Evolutionary conservation across 1,284 basidiomycete genomes (phyloP).

Genomic region (Boletellus deceptivus): DNA sequence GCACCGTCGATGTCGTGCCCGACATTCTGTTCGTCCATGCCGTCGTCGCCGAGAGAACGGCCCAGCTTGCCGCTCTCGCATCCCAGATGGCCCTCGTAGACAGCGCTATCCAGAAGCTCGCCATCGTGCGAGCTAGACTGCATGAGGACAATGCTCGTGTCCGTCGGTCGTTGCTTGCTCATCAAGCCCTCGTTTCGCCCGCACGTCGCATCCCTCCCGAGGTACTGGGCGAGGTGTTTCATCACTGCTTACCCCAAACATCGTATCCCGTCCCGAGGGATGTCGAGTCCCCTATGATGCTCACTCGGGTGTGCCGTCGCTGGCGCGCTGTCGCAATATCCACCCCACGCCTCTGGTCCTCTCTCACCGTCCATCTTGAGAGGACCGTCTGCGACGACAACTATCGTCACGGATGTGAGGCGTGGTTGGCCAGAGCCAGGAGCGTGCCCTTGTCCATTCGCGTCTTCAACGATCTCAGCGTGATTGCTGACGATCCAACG

Average conservation of each 20-base stretch:
- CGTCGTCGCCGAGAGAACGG: constrained; percentile 17
- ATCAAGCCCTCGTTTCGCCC: constrained; percentile 21
- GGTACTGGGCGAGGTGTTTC: constrained; percentile 39
- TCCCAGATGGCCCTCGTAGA: constrained; percentile 20
- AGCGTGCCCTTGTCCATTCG: constrained; percentile 28
- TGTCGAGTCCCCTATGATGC: constrained; percentile 24
- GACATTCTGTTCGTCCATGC: constrained; percentile 14
- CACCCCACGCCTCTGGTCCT: constrained; percentile 28
- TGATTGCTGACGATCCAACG: constrained; percentile 4
- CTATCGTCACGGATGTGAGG: constrained; percentile 23
- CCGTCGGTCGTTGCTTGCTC: constrained; percentile 17
- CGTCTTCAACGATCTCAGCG: constrained; percentile 26
- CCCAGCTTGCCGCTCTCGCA: constrained; percentile 19
- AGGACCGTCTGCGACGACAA: constrained; percentile 5
- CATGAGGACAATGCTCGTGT: constrained; percentile 14
- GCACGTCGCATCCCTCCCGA: constrained; percentile 37
- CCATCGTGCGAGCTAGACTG: constrained; percentile 12
- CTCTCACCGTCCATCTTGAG: constrained; percentile 20
- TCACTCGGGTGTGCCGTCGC: constrained; percentile 25
- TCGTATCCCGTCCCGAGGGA: constrained; percentile 26
- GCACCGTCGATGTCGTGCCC: constrained; percentile 8
- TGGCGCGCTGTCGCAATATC: constrained; percentile 29
- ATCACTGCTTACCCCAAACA: constrained; percentile 32
- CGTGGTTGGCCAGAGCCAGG: constrained; percentile 31
- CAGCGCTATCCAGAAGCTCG: constrained; percentile 18